A percentile compares a stretch with the other conserved stretches of the same genome.
Conservation (phyloP, 345 rosid species). For the Brassica juncea region DNA sequence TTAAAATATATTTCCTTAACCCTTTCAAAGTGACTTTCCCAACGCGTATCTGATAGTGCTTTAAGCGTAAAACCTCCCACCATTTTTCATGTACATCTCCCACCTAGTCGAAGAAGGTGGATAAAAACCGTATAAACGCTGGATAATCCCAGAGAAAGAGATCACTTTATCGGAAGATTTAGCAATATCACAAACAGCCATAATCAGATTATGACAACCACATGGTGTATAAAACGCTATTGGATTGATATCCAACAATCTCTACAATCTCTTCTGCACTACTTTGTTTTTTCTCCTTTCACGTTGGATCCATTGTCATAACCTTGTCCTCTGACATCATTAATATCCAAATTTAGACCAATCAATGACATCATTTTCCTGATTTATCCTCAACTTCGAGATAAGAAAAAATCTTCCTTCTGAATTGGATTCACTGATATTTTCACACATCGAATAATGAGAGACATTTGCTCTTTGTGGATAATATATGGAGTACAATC, state of each 20-base stretch:
- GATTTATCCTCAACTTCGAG: not conserved
- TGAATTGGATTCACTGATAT: not conserved
- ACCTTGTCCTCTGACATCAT: not conserved
- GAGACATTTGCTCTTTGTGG: not conserved
- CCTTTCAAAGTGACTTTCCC: not conserved
- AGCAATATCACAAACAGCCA: not conserved
- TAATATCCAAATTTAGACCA: not conserved
- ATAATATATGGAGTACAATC: not conserved
- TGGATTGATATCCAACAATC: not conserved
- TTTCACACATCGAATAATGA: not conserved
- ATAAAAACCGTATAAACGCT: not conserved
- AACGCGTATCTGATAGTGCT: not conserved
- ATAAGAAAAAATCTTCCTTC: not conserved
- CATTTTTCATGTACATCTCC: not conserved
- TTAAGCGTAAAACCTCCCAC: not conserved
- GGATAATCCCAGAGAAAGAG: not conserved
- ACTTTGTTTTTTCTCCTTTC: not conserved
- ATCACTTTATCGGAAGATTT: not conserved
- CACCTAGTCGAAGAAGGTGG: not conserved
- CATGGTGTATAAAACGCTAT: not conserved
- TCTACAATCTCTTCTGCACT: not conserved
- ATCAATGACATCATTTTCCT: not conserved
- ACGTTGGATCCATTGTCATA: not conserved
- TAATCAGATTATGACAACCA: not conserved
- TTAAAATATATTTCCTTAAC: not conserved